Evolutionary conservation across 176 grass and related monocot genomes (phyloP).

Genomic region (Carex kokanica): DNA sequence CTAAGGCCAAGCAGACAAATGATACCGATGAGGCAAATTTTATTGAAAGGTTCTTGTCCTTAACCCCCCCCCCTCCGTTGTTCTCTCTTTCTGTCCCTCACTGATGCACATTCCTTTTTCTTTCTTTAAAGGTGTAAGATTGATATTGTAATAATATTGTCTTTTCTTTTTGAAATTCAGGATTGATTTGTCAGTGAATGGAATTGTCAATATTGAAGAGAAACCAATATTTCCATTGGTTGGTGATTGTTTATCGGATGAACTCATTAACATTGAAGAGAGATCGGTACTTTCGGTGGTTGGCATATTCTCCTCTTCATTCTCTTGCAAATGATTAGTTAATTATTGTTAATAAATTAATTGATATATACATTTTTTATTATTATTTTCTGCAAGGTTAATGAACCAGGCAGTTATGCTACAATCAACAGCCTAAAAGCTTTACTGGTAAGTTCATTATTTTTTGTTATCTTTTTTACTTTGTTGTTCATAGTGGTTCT

Average conservation of each 20-base stretch:
- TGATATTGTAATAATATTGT: neutral
- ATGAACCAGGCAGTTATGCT: conserved; percentile 20
- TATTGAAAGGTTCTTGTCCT: neutral
- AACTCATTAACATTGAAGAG: neutral
- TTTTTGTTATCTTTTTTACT: neutral
- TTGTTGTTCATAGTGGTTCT: neutral
- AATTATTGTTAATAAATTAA: neutral
- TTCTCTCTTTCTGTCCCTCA: neutral
- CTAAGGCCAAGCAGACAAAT: neutral
- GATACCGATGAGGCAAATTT: neutral
- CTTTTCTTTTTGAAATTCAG: neutral
- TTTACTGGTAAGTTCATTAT: conserved; percentile 26
- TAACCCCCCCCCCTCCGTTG: neutral
- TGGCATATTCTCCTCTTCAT: neutral
- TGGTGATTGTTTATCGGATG: neutral
- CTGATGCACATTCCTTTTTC: neutral
- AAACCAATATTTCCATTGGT: neutral
- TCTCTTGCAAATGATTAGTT: neutral
- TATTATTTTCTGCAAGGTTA: conserved; percentile 1
- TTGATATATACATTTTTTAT: neutral
- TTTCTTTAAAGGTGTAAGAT: neutral
- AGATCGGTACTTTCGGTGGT: neutral
- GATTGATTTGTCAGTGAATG: neutral
- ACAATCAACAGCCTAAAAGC: conserved; percentile 30
- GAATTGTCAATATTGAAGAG: neutral